Conservation (phyloP, 2,329 filamentous ascomycete species). For the Purpureocillium takamizusanense region DNA sequence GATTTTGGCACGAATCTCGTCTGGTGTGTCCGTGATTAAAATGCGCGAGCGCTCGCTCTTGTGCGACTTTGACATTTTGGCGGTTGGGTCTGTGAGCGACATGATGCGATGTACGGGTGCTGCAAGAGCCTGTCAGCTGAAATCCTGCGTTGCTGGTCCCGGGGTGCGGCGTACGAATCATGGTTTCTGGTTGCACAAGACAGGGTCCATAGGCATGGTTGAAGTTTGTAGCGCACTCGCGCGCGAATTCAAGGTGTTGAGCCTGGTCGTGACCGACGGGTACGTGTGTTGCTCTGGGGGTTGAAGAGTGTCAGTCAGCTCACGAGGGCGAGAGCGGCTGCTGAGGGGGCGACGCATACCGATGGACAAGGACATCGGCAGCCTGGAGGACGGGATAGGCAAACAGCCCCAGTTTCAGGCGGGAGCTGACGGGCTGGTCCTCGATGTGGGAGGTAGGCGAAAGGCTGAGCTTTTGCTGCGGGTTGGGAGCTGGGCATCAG, state of each 20-base stretch:
- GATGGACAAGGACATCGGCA: constrained; percentile 84
- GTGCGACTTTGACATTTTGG: constrained; percentile 95
- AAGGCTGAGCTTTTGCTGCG: constrained; percentile 66
- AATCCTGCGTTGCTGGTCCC: neutral
- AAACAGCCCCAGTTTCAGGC: constrained; percentile 79
- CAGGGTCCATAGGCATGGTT: constrained; percentile 64
- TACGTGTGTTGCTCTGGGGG: constrained; percentile 71
- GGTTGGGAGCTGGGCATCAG: neutral
- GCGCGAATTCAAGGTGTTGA: constrained; percentile 89
- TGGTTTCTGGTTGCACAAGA: constrained; percentile 57
- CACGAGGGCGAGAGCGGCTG: neutral
- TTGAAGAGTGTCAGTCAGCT: constrained; percentile 1
- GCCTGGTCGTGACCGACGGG: constrained; percentile 93
- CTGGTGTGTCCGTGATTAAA: constrained; percentile 62
- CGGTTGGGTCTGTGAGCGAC: constrained; percentile 68
- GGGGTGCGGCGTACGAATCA: constrained; percentile 50
- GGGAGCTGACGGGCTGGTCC: constrained; percentile 47
- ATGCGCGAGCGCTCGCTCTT: constrained; percentile 65
- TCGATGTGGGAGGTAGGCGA: constrained; percentile 48
- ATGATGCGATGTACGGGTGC: constrained; percentile 80
- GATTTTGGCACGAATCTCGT: constrained; percentile 61
- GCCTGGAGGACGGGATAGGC: constrained; percentile 95
- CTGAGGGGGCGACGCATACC: constrained; percentile 31
- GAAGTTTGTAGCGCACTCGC: constrained; percentile 79
- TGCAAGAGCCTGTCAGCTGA: constrained; percentile 18